phyloP scores from a whole-genome alignment of 1,284 basidiomycete genomes.

The Ceratobasidium sp. region DNA sequence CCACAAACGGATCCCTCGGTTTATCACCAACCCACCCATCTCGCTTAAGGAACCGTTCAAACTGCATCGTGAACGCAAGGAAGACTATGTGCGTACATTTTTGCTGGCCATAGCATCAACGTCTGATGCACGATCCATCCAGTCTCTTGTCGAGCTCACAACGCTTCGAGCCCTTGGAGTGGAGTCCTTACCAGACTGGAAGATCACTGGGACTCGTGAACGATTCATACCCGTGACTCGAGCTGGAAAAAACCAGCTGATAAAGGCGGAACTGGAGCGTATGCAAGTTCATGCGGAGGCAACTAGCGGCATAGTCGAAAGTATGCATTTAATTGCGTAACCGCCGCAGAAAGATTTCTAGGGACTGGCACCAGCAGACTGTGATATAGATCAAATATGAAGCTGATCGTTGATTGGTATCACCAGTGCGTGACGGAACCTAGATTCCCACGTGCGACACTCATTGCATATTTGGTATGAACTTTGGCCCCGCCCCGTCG shows the following conservation, averaged over 20 bases:
- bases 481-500: too few relatives aligned
- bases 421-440: too few relatives aligned
- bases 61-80: slow-evolving; percentile 61
- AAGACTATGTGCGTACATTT: too few relatives aligned
- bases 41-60: slow-evolving; percentile 65
- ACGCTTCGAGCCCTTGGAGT: slow-evolving; percentile 60
- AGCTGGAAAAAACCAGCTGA: slow-evolving; percentile 52
- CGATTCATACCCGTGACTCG: slow-evolving; percentile 59
- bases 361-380: too few relatives aligned
- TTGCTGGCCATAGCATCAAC: too few relatives aligned
- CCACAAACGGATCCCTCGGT: slow-evolving; percentile 62
- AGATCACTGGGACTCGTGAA: slow-evolving; percentile 54
- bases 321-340: slow-evolving; percentile 69
- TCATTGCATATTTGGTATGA: too few relatives aligned
- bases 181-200: slow-evolving; percentile 50
- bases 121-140: slow-evolving; percentile 13
- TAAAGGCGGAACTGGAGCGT: slow-evolving; percentile 53
- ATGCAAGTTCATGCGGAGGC: not conserved
- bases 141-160: not conserved
- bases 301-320: not conserved
- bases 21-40: slow-evolving; percentile 72
- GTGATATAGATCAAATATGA: too few relatives aligned
- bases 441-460: too few relatives aligned
- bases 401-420: too few relatives aligned
- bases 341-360: slow-evolving; percentile 48